These are phyloP conservation scores for Sordariomycetes sp. DNA, from an alignment of 2,329 filamentous ascomycete genomes.

Conservation along the genomic window DNA sequence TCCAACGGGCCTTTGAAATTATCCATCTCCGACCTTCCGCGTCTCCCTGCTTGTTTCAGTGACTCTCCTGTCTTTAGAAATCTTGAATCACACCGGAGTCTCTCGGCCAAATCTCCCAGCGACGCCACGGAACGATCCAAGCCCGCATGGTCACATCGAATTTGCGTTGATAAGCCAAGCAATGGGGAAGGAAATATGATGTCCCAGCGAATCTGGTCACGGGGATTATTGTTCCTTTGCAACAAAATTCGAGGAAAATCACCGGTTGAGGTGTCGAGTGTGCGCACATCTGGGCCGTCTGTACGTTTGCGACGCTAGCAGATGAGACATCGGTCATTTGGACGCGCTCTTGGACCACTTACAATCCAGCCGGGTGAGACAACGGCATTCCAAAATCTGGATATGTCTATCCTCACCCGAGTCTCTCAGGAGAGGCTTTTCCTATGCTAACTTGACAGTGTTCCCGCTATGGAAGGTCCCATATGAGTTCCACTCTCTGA, in stretches of 20 bases:
- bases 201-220: background rate
- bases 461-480: background rate
- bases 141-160: background rate
- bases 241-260: background rate
- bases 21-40: background rate
- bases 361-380: background rate
- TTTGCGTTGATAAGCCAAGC: background rate
- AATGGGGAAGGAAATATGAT: background rate
- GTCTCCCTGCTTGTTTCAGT: background rate
- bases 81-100: background rate
- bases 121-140: background rate
- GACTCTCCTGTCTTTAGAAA: background rate
- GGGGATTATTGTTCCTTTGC: background rate
- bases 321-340: background rate
- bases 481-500: too few relatives aligned
- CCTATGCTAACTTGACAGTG: background rate
- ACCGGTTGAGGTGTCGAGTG: background rate
- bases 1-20: background rate
- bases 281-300: background rate
- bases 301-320: background rate
- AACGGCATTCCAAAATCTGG: background rate
- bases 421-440: background rate
- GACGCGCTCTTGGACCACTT: background rate
- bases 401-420: background rate
- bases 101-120: slow-evolving; percentile 4